Evolutionary conservation across 1,284 basidiomycete genomes (phyloP).

Genomic region (Coniferiporia weirii): DNA sequence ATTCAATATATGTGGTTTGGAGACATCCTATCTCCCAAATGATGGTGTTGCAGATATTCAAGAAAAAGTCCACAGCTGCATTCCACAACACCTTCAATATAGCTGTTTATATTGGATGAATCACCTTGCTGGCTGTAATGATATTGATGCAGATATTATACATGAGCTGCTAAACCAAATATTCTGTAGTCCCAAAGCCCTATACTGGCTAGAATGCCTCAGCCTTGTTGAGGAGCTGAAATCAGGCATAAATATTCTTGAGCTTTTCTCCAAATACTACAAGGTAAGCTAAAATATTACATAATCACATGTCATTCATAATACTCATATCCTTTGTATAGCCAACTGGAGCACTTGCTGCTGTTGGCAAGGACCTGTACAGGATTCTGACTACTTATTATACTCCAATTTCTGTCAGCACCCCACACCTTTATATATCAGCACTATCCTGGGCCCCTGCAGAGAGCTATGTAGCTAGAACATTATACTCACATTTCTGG

Average conservation of each 20-base stretch:
- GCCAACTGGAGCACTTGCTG: not conserved
- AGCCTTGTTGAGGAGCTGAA: not conserved
- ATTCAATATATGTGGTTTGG: conserved; percentile 31
- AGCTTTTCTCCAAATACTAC: not conserved
- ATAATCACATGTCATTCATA: not conserved
- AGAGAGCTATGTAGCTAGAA: not conserved
- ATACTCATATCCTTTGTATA: not conserved
- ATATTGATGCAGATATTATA: not conserved
- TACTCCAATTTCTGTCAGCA: not conserved
- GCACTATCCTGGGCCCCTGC: not conserved
- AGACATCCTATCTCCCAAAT: conserved; percentile 27
- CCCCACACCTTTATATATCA: not conserved
- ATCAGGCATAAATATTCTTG: not conserved
- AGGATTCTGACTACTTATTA: not conserved
- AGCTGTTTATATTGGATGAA: not conserved
- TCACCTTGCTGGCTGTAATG: not conserved
- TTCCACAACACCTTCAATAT: not conserved
- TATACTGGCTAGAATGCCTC: conserved; percentile 1
- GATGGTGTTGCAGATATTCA: conserved; percentile 21
- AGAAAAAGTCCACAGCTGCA: not conserved
- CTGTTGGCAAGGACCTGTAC: not conserved
- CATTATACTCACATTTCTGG: no score
- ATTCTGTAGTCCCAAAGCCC: not conserved
- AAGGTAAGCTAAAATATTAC: not conserved
- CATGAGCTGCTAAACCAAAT: not conserved